Conservation (phyloP, 306 rosid species). For the Betula pendula region DNA sequence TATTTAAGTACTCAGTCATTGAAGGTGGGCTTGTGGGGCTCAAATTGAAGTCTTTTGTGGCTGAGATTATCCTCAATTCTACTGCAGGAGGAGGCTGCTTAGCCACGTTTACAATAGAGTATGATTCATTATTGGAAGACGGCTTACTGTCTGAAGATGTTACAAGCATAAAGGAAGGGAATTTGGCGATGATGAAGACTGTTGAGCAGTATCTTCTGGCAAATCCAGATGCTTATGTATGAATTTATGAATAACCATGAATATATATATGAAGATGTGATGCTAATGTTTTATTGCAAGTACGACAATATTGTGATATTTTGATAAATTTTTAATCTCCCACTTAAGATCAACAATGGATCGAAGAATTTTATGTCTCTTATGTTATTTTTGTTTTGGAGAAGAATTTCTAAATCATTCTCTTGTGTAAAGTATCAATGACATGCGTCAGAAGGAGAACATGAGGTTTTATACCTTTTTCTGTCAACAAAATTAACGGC, state of each 20-base stretch:
- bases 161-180: conserved; percentile 5
- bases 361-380: too few species aligned
- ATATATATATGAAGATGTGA: too few species aligned
- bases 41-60: too few species aligned
- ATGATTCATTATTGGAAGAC: not conserved
- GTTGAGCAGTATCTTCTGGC: conserved; percentile 6
- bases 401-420: not conserved
- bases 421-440: not conserved
- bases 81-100: too few species aligned
- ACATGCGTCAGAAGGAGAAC: too few species aligned
- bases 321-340: not conserved
- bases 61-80: too few species aligned
- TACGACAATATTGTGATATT: not conserved
- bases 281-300: not conserved
- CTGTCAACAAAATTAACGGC: not conserved
- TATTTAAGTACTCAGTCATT: too few species aligned
- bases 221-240: too few species aligned
- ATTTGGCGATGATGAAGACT: not conserved
- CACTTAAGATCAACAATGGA: not conserved
- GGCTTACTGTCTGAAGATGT: not conserved
- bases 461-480: not conserved
- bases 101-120: too few species aligned
- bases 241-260: not conserved
- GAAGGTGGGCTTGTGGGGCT: too few species aligned
- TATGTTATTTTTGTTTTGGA: not conserved